Evolutionary conservation across 345 rosid genomes (phyloP), one percentile per base, ranked within the genome.

Genomic region (Moricandia arvensis): DNA sequence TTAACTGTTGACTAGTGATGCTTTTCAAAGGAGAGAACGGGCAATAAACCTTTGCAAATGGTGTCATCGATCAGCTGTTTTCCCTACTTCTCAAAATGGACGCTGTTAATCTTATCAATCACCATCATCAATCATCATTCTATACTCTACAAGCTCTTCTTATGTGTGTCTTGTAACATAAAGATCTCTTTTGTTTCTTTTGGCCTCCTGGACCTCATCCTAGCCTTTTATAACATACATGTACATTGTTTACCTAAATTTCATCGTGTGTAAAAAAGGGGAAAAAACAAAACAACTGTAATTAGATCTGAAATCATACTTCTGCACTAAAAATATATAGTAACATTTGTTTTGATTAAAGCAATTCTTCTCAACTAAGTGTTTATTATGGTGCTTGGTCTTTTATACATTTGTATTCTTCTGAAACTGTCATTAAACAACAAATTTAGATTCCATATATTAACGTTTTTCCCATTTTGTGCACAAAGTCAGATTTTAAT

Each of bases 21-120:
- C 85, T 95, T 78, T 89, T 95, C 73, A 85, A 79, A 80, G 97
- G 94, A 69, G 93, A 84, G 83, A 88, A 88, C 47, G 98, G 88
- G 59, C n/a, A 90, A 91, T 75, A 79, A 90, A 3, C n/a, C 91
- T 82, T 76, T 96, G 99, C 90, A 89, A 91, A 76, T 93, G 99
- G 99, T 96, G 99, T 88, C 99, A 96, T 80, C 86, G 87, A 85
- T 96, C 13, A 88, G 89, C 77, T 93, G 98, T n/a, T 33, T 89
- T 93, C 68, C 98, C 97, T 31, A 91, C 98, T 57, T 86, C 90
- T 1, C n/a, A n/a, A 88, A 75, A 51, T 96, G 99, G 98, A 82
- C 84, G n/a, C 4, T 96, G 99, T 57, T 79, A 62, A 78, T 24
- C 60, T n/a, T 4, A 16, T 45, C 60, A n/a, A 26, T 21, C 18